phyloP scores from a whole-genome alignment of 805 yeast species.

The Lachancea kluyveri region DNA sequence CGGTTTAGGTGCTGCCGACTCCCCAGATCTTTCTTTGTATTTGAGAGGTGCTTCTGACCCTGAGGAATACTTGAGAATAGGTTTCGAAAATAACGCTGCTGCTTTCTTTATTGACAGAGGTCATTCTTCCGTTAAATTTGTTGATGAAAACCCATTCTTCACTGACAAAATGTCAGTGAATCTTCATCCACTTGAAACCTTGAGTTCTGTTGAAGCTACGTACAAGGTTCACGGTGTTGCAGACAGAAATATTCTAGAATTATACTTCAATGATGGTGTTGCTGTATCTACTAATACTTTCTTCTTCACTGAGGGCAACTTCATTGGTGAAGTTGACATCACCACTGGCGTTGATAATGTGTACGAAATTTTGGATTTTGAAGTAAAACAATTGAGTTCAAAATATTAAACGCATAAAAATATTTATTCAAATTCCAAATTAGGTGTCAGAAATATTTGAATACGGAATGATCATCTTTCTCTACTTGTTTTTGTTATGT shows the following conservation, averaged over 20 bases:
- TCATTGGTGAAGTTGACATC: conserved; percentile 12
- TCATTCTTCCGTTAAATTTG: conserved; percentile 18
- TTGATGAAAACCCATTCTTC: conserved; percentile 22
- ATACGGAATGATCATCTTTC: too few species aligned
- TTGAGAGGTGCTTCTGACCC: conserved; percentile 14
- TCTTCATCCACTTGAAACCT: conserved; percentile 16
- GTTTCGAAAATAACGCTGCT: conserved; percentile 21
- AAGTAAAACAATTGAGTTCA: conserved; percentile 9
- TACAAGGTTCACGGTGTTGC: conserved; percentile 28
- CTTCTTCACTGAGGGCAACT: conserved; percentile 22
- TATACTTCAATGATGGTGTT: conserved; percentile 29
- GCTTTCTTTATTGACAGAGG: conserved; percentile 28
- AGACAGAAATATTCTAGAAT: conserved; percentile 29
- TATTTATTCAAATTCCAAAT: too few species aligned
- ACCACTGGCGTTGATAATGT: conserved; percentile 10
- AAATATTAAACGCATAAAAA: too few species aligned
- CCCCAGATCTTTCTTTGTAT: conserved; percentile 16
- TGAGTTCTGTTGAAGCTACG: conserved; percentile 11
- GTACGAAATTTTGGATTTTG: conserved; percentile 7
- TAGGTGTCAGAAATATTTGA: too few species aligned
- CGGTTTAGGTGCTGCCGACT: conserved; percentile 4
- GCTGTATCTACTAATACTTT: conserved; percentile 26
- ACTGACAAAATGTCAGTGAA: conserved; percentile 22
- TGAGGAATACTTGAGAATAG: conserved; percentile 20
- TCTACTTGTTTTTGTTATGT: too few species aligned